Evolutionary conservation across 2,329 filamentous ascomycete species (phyloP), one percentile per base, ranked within the genome.

Genomic region (Myrmaecium sp.): DNA sequence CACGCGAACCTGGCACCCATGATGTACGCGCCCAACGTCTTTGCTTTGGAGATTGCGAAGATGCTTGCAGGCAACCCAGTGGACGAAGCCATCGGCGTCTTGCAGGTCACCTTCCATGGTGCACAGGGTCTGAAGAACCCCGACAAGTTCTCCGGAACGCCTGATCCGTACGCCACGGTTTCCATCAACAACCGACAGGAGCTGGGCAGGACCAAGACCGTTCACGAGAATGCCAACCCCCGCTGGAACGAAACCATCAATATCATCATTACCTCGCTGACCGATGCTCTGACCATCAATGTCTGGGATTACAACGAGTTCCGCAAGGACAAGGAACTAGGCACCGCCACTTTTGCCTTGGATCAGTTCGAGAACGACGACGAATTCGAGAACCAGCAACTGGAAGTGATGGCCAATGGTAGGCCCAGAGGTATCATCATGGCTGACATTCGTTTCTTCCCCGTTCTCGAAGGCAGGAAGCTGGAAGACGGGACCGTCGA

Each of bases 21-120:
- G 77, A 93, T 98, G 82, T 98, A 98, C 47, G 75, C 73, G 19
- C 89, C 89, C 6, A 93, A 98, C 41, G 83, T 95, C 26, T 98
- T 98, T 62, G 89, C 89, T 10, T 89, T 98, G 38, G 89, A 98
- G 47, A 82, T 98, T 30, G 89, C 89, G 40, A 95, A 98, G 65
- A 89, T 98, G 81, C 64, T 98, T 36, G 80, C 86, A 22, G 89
- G 89, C 32, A 86, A 79, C 31, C 74, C 89, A 0, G 80, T 98
- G 26, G 91, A 98, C 48, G 81, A 93, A 54, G 89, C 89, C 7
- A 82, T 98, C 43, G 89, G 89, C 49, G 84, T 98, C 6, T 55
- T 98, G 28, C 86, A 86, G 14, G 63, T 98, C 33, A 93, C 83
- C 5, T 66, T 98, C 34, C 82, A 98, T 49, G 79, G 82, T 21